Evolutionary conservation across 352 stramenopile genomes (phyloP), one percentile per base, ranked within the genome.

Genomic region (Pelagophyceae sp.): DNA sequence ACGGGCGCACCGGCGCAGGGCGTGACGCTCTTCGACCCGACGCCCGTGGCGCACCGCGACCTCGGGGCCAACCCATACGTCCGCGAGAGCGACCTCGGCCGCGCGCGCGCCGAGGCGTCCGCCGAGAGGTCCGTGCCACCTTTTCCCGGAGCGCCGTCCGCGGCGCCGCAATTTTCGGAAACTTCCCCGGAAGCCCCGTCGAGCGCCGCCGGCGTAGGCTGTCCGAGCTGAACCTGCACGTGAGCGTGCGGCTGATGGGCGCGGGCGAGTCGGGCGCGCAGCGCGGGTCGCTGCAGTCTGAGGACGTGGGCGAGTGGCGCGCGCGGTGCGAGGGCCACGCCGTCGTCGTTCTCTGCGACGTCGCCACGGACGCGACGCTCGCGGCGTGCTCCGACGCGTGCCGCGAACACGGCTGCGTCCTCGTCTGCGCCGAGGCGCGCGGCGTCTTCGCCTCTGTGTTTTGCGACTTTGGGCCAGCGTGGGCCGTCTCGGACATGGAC

Each of bases 21-120:
- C 78, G 91, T 99, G 64, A 97, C 92, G 23, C 80, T 99, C n/a
- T 91, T 93, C 63, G 96, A 99, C 87, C 89, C 96, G 38, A 82
- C 87, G 23, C 86, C 87, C 11, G 85, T 90, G 35, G 93, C 80
- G 38, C 89, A 76, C 29, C 88, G 94, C 58, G 93, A 98, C 84
- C 81, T 98, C 35, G 92, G 92, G 6, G 90, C 94, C 25, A 96
- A 98, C 79, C 98, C 98, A 85, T 99, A 98, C 81, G 79, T 99
- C 60, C 89, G 81, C 0, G 88, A 95, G 71, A 76, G 79, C 1
- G 90, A 98, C 80, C 83, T 98, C 58, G 88, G 89, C 45, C 87
- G 90, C 75, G 79, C 90, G 45, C 91, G 94, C 32, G 95, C 93
- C 0, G 82, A 92, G 29, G 86, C 91, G 0, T 98, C 88, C 38